These are phyloP conservation scores for Rutstroemia sp. DNA, from an alignment of 2,329 filamentous ascomycete genomes.

Conservation along the genomic window DNA sequence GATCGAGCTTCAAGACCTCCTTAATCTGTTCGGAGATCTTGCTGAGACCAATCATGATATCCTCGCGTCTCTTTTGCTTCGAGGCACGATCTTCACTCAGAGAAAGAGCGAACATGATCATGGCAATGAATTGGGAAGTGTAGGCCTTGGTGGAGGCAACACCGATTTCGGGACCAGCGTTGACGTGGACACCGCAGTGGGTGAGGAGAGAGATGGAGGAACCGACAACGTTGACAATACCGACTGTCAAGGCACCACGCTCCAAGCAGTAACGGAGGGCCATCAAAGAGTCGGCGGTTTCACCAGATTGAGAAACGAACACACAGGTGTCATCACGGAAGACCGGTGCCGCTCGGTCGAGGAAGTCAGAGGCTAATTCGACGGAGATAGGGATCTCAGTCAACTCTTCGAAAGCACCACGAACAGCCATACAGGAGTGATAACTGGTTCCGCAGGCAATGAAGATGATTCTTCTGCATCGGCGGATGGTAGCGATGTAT, in stretches of 20 bases:
- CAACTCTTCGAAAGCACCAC: slow-evolving; percentile 94
- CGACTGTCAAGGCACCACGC: slow-evolving; percentile 92
- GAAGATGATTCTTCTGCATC: slow-evolving; percentile 96
- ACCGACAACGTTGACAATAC: slow-evolving; percentile 97
- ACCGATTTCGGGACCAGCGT: slow-evolving; percentile 96
- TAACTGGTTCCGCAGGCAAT: slow-evolving; percentile 98
- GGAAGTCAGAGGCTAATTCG: slow-evolving; percentile 95
- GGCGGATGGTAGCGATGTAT: slow-evolving; percentile 93
- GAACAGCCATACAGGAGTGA: slow-evolving; percentile 99
- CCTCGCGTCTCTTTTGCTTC: slow-evolving; percentile 83
- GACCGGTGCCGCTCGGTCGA: slow-evolving; percentile 91
- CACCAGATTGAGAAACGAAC: slow-evolving; percentile 97
- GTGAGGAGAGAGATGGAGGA: slow-evolving; percentile 98
- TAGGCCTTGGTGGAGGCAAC: slow-evolving; percentile 99
- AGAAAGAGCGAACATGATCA: slow-evolving; percentile 99
- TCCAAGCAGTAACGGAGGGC: slow-evolving; percentile 96
- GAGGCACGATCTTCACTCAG: slow-evolving; percentile 94
- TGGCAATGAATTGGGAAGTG: slow-evolving; percentile 97
- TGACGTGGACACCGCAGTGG: slow-evolving; percentile 99
- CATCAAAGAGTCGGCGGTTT: slow-evolving; percentile 96
- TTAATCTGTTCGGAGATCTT: slow-evolving; percentile 88
- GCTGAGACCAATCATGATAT: slow-evolving; percentile 90
- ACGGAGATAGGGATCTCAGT: slow-evolving; percentile 97
- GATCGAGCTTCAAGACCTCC: slow-evolving; percentile 82
- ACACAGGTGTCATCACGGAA: slow-evolving; percentile 99